phyloP scores from a whole-genome alignment of 768 basidiomycete species.

The Clitopilus hobsonii region DNA sequence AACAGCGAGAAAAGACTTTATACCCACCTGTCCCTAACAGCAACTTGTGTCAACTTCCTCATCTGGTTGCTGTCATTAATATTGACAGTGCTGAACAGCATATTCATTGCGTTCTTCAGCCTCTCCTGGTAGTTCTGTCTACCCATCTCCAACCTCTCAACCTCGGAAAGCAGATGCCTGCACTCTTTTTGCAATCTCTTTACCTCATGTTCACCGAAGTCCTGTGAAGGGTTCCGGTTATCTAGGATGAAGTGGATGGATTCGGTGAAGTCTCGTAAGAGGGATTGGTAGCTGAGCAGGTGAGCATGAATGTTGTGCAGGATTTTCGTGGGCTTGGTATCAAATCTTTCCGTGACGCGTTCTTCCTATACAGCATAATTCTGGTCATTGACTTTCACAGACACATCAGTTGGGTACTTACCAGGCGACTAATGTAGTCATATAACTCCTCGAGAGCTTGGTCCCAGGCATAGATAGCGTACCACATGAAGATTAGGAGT shows the following conservation, averaged over 20 bases:
- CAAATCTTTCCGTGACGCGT: slow-evolving; percentile 34
- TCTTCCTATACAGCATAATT: slow-evolving; percentile 36
- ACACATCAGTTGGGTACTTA: slow-evolving; percentile 8
- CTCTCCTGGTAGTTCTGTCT: slow-evolving; percentile 29
- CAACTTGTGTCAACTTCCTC: slow-evolving; percentile 43
- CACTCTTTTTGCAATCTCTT: slow-evolving; percentile 31
- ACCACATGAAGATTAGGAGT: slow-evolving; percentile 51
- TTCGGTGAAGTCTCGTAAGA: slow-evolving; percentile 51
- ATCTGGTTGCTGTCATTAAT: slow-evolving; percentile 49
- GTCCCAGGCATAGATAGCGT: slow-evolving; percentile 60
- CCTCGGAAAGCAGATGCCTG: slow-evolving; percentile 34
- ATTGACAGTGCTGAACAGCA: slow-evolving; percentile 54
- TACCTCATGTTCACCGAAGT: background rate
- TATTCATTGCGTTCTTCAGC: slow-evolving; percentile 39
- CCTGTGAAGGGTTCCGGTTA: slow-evolving; percentile 29
- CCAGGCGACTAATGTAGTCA: slow-evolving; percentile 42
- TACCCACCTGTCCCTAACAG: slow-evolving; percentile 37
- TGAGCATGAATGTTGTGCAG: slow-evolving; percentile 59
- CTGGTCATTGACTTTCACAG: background rate
- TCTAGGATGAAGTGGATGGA: slow-evolving; percentile 44
- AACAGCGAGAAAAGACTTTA: background rate
- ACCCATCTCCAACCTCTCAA: slow-evolving; percentile 34
- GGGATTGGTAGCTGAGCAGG: slow-evolving; percentile 50
- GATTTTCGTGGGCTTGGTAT: slow-evolving; percentile 44
- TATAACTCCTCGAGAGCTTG: slow-evolving; percentile 52